Conservation (phyloP, 2,329 filamentous ascomycete genomes). For the Colletotrichum cuscutae region DNA sequence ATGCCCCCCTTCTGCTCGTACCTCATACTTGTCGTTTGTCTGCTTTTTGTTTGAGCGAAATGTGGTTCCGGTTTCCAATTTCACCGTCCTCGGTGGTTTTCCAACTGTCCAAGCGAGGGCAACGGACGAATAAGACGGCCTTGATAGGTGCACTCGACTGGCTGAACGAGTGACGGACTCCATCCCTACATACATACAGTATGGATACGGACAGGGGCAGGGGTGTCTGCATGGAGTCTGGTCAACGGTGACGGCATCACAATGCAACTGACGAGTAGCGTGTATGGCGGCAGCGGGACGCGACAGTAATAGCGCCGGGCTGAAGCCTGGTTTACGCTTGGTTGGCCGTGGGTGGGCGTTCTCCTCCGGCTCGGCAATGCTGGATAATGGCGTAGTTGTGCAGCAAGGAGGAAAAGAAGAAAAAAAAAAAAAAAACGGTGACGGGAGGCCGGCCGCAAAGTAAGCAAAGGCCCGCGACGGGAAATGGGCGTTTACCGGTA, state of each 20-base stretch:
- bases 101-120: not conserved
- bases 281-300: conserved; percentile 16
- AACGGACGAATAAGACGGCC: not conserved
- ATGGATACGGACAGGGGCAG: not conserved
- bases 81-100: not conserved
- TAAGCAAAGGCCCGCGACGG: not conserved
- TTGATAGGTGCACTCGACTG: not conserved
- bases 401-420: not conserved
- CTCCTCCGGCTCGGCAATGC: conserved; percentile 11
- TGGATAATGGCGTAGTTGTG: conserved; percentile 27
- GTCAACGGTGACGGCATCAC: conserved; percentile 29
- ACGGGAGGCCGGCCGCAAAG: not conserved
- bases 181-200: not conserved
- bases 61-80: not conserved
- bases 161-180: not conserved
- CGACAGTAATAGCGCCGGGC: conserved; percentile 8
- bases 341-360: not conserved
- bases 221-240: conserved; percentile 1
- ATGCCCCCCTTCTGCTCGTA: not conserved
- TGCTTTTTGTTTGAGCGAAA: not conserved
- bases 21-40: not conserved
- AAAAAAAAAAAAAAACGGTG: not conserved
- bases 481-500: not conserved
- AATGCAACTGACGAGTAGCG: conserved; percentile 21
- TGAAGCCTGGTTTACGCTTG: not conserved